phyloP scores from a whole-genome alignment of 2,329 filamentous ascomycete genomes.

The Aspergillus fructus region DNA sequence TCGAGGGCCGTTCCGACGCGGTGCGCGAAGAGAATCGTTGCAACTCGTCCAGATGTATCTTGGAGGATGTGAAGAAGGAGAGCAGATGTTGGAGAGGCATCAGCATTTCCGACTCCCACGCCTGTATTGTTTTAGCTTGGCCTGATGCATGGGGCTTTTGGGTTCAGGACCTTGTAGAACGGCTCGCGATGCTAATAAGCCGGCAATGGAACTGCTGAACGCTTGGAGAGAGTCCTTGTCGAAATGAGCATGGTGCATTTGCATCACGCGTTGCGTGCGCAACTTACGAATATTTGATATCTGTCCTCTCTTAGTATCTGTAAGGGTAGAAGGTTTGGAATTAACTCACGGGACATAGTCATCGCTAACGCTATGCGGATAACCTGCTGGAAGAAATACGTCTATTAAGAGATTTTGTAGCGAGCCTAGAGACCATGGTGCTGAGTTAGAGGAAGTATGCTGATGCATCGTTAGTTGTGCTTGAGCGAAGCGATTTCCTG shows the following conservation, averaged over 20 bases:
- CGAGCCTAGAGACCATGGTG: slow-evolving; percentile 26
- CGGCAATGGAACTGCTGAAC: slow-evolving; percentile 44
- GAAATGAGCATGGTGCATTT: background rate
- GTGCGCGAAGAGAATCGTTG: slow-evolving; percentile 84
- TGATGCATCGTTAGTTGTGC: slow-evolving; percentile 4
- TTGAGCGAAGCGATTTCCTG: background rate
- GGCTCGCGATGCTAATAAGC: slow-evolving; percentile 73
- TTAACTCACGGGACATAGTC: slow-evolving; percentile 70
- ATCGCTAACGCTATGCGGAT: slow-evolving; percentile 77
- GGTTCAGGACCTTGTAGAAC: slow-evolving; percentile 65
- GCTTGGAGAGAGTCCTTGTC: slow-evolving; percentile 42
- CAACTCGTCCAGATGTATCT: slow-evolving; percentile 75
- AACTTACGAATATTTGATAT: slow-evolving; percentile 66
- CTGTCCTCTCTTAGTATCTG: slow-evolving; percentile 38
- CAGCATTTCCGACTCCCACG: slow-evolving; percentile 80
- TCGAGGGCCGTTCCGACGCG: slow-evolving; percentile 78
- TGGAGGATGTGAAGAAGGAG: slow-evolving; percentile 81
- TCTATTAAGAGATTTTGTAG: slow-evolving; percentile 54
- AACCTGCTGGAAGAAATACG: slow-evolving; percentile 84
- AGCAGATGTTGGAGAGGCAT: slow-evolving; percentile 75
- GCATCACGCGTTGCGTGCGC: background rate
- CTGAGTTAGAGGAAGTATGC: slow-evolving; percentile 16
- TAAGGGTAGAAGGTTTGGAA: background rate
- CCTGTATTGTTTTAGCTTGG: slow-evolving; percentile 40
- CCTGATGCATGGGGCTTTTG: background rate